A percentile compares a stretch with the other conserved stretches of the same genome.
Conservation (phyloP, 371 early-diverging fungal genomes). For the Batrachochytrium dendrobatidis region DNA sequence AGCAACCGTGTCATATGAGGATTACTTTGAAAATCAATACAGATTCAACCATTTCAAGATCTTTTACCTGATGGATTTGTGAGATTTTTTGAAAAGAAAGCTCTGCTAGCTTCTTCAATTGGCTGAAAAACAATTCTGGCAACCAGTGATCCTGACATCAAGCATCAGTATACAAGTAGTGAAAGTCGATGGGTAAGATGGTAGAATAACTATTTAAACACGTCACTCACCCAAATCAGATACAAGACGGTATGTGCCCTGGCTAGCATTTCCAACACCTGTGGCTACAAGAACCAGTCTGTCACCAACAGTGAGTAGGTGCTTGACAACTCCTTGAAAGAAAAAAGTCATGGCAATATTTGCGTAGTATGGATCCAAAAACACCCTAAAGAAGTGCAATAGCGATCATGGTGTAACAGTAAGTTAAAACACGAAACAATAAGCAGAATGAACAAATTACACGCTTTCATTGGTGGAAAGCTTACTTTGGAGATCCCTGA, state of each 20-base stretch:
- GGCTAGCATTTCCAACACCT: constrained; percentile 44
- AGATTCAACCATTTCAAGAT: too few relatives aligned
- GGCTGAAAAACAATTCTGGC: constrained; percentile 89
- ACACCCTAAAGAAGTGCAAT: too few relatives aligned
- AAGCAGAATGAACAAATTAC: too few relatives aligned
- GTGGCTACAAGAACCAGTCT: constrained; percentile 58
- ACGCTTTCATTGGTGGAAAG: too few relatives aligned
- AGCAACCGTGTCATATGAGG: constrained; percentile 4
- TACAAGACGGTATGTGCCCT: constrained; percentile 80
- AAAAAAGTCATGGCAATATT: constrained; percentile 68
- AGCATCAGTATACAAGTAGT: not conserved
- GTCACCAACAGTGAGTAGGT: constrained; percentile 91
- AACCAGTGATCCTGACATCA: constrained; percentile 79
- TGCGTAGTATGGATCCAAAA: constrained; percentile 53
- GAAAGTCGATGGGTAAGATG: not conserved
- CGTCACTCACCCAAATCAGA: constrained; percentile 64
- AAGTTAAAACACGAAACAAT: too few relatives aligned
- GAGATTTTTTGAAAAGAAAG: constrained; percentile 59
- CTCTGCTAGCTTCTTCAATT: constrained; percentile 82
- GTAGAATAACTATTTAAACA: not conserved
- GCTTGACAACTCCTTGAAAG: constrained; percentile 81
- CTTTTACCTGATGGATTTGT: not conserved
- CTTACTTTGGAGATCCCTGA: too few relatives aligned
- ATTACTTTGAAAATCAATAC: too few relatives aligned
- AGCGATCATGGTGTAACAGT: too few relatives aligned